Percentiles rank a stretch among this genome's conserved stretches.
Evolutionary conservation across 805 yeast species (phyloP).

Genomic region (Zygosaccharomyces pseudorouxii): DNA sequence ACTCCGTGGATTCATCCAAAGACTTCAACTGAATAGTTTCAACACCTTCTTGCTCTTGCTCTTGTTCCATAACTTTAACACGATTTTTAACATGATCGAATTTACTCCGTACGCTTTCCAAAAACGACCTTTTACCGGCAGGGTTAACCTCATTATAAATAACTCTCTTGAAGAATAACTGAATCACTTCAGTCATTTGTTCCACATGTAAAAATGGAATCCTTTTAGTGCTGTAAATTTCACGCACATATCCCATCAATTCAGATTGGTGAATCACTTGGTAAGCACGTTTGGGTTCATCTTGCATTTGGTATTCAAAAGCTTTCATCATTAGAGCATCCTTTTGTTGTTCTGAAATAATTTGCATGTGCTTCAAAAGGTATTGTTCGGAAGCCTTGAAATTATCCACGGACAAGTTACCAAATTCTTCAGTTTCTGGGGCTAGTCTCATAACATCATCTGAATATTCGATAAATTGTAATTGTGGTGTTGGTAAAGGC

Average conservation of each 20-base stretch:
- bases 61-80: conserved; percentile 60
- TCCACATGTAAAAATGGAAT: conserved; percentile 31
- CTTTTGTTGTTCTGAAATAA: conserved; percentile 78
- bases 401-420: conserved; percentile 49
- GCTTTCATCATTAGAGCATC: conserved; percentile 92
- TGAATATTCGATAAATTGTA: conserved; percentile 27
- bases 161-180: conserved; percentile 63
- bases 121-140: conserved; percentile 67
- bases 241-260: conserved; percentile 64
- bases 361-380: conserved; percentile 55
- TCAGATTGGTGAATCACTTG: conserved; percentile 77
- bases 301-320: conserved; percentile 72
- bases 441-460: conserved; percentile 51
- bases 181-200: conserved; percentile 45
- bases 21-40: conserved; percentile 85
- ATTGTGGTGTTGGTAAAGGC: conserved; percentile 19
- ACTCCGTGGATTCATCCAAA: conserved; percentile 74
- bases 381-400: conserved; percentile 47
- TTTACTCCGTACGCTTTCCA: conserved; percentile 69
- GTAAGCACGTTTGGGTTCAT: conserved; percentile 49
- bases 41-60: conserved; percentile 53
- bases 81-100: conserved; percentile 69
- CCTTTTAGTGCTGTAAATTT: conserved; percentile 37
- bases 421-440: conserved; percentile 62
- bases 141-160: conserved; percentile 35